These are phyloP conservation scores for Coffea humblotiana DNA, from an alignment of 305 asterid genomes.

Conservation along the genomic window DNA sequence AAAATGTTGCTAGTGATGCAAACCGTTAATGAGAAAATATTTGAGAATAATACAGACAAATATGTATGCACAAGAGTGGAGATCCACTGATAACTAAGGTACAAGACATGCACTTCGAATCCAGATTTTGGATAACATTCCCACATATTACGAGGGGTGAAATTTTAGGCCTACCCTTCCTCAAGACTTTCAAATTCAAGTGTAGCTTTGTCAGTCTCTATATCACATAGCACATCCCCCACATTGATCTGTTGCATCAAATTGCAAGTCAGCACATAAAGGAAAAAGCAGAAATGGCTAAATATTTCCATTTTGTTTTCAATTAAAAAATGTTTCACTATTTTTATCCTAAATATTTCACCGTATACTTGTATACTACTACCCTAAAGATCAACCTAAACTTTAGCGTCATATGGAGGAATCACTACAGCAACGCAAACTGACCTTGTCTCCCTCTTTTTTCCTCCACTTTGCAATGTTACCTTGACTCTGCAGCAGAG, in stretches of 20 bases:
- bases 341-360: neutral
- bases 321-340: neutral
- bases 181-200: conserved; percentile 93
- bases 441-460: conserved; percentile 99
- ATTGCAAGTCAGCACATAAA: conserved; percentile 22
- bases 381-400: neutral
- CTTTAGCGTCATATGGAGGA: neutral
- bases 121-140: neutral
- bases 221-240: conserved; percentile 93
- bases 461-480: conserved; percentile 90
- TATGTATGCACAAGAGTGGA: neutral
- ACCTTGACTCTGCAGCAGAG: conserved; percentile 81
- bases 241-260: conserved; percentile 70
- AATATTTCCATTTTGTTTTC: neutral
- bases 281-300: conserved; percentile 18
- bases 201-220: conserved; percentile 99
- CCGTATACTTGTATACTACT: neutral
- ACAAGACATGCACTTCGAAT: neutral
- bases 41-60: neutral
- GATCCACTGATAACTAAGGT: neutral
- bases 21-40: neutral
- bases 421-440: conserved; percentile 32
- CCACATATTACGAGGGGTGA: neutral
- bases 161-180: conserved; percentile 66
- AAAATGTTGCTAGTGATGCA: neutral